phyloP scores from a whole-genome alignment of 1,139 yeast species.

The Taphrina confusa region DNA sequence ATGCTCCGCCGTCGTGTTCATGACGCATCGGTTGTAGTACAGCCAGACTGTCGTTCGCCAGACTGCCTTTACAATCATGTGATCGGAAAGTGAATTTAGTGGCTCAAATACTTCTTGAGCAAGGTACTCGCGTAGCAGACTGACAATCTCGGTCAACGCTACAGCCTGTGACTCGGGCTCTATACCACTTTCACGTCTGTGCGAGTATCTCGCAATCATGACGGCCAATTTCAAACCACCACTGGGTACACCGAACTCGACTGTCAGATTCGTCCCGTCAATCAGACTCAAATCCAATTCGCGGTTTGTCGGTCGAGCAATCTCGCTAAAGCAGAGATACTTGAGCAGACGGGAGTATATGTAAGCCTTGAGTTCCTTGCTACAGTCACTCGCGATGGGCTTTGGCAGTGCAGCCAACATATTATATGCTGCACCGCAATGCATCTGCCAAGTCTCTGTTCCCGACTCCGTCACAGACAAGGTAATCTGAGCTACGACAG shows the following conservation, averaged over 20 bases:
- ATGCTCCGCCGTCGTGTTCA: conserved; percentile 7
- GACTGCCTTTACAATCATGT: conserved; percentile 4
- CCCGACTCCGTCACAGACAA: conserved; percentile 28
- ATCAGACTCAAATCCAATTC: conserved; percentile 11
- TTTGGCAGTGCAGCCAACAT: neutral
- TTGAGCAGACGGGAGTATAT: conserved; percentile 22
- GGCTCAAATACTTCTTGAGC: neutral
- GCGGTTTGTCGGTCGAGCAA: conserved; percentile 18
- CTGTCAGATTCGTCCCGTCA: conserved; percentile 1
- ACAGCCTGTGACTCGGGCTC: neutral
- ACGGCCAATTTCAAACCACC: conserved; percentile 17
- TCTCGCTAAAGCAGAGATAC: conserved; percentile 25
- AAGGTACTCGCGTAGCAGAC: conserved; percentile 5
- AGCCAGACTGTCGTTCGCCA: conserved; percentile 28
- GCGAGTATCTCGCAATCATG: conserved; percentile 11
- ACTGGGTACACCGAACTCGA: conserved; percentile 23
- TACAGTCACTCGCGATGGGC: neutral
- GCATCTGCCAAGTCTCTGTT: conserved; percentile 23
- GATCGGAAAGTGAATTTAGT: neutral
- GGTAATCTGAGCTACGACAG: conserved; percentile 20
- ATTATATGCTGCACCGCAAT: conserved; percentile 27
- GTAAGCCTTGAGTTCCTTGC: conserved; percentile 4
- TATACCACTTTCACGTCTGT: neutral
- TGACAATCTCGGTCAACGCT: neutral
- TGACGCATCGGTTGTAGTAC: conserved; percentile 9